phyloP scores from a whole-genome alignment of 2,329 filamentous ascomycete species.

The Paecilomyces variotii region DNA sequence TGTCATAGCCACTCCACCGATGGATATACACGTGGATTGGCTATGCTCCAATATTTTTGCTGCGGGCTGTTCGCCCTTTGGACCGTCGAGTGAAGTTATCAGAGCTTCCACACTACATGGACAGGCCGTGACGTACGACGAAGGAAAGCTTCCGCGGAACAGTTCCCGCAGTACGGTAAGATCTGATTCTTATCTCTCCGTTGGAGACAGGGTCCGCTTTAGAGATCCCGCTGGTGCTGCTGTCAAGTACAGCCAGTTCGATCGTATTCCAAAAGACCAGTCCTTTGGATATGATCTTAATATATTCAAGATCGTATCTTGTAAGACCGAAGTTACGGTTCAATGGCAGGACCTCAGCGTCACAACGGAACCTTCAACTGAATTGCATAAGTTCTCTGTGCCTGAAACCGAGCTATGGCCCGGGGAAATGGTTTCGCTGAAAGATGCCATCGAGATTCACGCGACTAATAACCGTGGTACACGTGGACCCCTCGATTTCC shows the following conservation, averaged over 20 bases:
- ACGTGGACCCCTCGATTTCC: conserved; percentile 1
- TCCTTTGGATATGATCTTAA: conserved; percentile 53
- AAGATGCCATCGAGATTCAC: conserved; percentile 27
- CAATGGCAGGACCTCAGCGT: conserved; percentile 52
- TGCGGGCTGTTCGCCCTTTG: conserved; percentile 11
- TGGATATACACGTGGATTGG: conserved; percentile 45
- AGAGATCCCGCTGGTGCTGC: conserved; percentile 44
- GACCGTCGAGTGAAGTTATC: conserved; percentile 7
- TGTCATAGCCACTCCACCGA: conserved; percentile 43
- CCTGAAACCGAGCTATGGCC: conserved; percentile 50
- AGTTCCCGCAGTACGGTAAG: conserved; percentile 1
- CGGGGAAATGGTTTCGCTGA: conserved; percentile 46
- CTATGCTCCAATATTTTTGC: conserved; percentile 35
- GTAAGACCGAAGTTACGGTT: conserved; percentile 43
- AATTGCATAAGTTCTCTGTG: conserved; percentile 24
- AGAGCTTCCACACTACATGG: conserved; percentile 12
- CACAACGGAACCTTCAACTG: conserved; percentile 38
- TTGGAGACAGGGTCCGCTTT: conserved; percentile 48
- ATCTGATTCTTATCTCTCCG: conserved; percentile 26
- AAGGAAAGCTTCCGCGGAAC: conserved; percentile 9
- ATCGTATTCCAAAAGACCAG: conserved; percentile 38
- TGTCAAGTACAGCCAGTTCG: conserved; percentile 44
- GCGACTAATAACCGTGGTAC: conserved; percentile 4
- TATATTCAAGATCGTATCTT: conserved; percentile 45
- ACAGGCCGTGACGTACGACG: conserved; percentile 16